phyloP scores from a whole-genome alignment of 2,329 filamentous ascomycete genomes.

The Fusarium pseudonygamai region DNA sequence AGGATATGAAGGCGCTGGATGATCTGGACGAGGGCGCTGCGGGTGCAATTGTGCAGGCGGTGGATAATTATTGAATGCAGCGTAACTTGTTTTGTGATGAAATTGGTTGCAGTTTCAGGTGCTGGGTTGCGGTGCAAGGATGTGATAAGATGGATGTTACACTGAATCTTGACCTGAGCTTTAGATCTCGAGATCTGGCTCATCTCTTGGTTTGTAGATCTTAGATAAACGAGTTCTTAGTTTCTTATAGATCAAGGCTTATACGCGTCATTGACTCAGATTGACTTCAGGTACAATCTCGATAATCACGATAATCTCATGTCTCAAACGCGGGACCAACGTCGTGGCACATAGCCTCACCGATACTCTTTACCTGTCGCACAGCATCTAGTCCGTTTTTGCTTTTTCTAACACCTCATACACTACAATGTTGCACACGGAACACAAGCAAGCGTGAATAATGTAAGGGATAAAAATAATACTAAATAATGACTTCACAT shows the following conservation, averaged over 20 bases:
- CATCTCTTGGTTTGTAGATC: background rate
- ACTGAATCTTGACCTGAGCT: background rate
- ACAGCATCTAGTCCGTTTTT: background rate
- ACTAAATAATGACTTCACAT: slow-evolving; percentile 6
- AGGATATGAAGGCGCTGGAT: slow-evolving; percentile 60
- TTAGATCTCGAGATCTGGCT: slow-evolving; percentile 2
- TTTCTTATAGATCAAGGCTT: rapidly evolving
- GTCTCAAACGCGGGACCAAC: background rate
- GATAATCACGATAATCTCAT: background rate
- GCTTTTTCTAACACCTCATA: background rate
- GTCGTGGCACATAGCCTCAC: background rate
- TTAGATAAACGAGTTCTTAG: background rate
- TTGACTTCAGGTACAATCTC: background rate
- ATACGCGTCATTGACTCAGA: background rate
- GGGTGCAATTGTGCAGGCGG: slow-evolving; percentile 37
- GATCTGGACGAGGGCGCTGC: slow-evolving; percentile 36
- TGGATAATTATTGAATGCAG: slow-evolving; percentile 22
- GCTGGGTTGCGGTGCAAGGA: background rate
- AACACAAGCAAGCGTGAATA: background rate
- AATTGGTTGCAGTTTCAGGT: background rate
- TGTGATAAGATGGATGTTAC: background rate
- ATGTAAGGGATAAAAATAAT: background rate
- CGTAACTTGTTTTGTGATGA: background rate
- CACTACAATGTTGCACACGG: rapidly evolving
- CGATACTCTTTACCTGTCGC: background rate